Evolutionary conservation across 139 green algal genomes (phyloP).

Genomic region (Trebouxia sp.): DNA sequence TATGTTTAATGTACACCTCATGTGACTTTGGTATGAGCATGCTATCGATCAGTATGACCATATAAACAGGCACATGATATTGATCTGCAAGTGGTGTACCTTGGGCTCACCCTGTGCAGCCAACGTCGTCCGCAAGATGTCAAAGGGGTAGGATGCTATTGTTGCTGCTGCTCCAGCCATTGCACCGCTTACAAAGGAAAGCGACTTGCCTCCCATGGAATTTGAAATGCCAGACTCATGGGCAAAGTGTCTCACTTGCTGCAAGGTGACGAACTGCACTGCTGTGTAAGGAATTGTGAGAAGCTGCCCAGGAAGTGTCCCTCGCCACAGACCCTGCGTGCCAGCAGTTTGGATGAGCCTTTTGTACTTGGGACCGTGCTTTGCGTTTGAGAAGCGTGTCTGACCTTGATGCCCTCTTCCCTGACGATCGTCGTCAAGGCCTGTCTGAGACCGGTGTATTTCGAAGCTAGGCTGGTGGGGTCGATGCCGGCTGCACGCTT

Average conservation of each 20-base stretch:
- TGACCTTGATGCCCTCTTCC: slow-evolving; percentile 88
- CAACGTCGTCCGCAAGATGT: slow-evolving; percentile 95
- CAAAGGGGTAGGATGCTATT: slow-evolving; percentile 95
- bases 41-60: not conserved
- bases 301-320: slow-evolving; percentile 90
- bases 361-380: not conserved
- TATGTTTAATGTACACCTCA: too few relatives aligned
- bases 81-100: slow-evolving; percentile 39
- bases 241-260: slow-evolving; percentile 54
- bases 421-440: slow-evolving; percentile 80
- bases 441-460: slow-evolving; percentile 89
- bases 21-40: not conserved
- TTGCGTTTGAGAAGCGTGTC: not conserved
- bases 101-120: slow-evolving; percentile 95
- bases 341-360: not conserved
- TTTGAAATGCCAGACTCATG: slow-evolving; percentile 24
- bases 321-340: slow-evolving; percentile 90
- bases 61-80: not conserved
- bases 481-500: not conserved
- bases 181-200: slow-evolving; percentile 86
- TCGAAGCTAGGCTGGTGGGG: slow-evolving; percentile 43
- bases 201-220: not conserved
- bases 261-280: slow-evolving; percentile 94
- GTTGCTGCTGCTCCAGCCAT: slow-evolving; percentile 89
- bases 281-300: slow-evolving; percentile 96